These are phyloP conservation scores for Citrus unshiu DNA, from an alignment of 345 rosid genomes.

Conservation along the genomic window DNA sequence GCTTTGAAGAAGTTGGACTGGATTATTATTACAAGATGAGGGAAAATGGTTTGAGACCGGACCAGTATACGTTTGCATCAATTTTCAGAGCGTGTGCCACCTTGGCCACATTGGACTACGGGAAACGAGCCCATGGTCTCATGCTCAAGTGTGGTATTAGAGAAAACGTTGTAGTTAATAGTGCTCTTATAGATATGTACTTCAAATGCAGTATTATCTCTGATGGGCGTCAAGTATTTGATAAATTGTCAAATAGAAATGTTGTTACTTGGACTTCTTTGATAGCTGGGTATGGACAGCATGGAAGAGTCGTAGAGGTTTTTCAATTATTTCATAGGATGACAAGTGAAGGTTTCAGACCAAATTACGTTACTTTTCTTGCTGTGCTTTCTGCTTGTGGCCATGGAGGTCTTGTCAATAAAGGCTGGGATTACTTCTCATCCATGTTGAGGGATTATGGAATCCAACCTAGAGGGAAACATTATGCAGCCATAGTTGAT, in stretches of 20 bases:
- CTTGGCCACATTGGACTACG: slow-evolving; percentile 57
- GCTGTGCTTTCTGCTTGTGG: slow-evolving; percentile 72
- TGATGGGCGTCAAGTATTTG: slow-evolving; percentile 47
- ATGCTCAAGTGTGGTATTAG: slow-evolving; percentile 43
- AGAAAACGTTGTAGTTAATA: slow-evolving; percentile 52
- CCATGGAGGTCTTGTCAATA: slow-evolving; percentile 64
- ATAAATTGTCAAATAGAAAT: slow-evolving; percentile 36
- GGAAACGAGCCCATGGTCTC: slow-evolving; percentile 54
- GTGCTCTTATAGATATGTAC: slow-evolving; percentile 75
- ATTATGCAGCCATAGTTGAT: slow-evolving; percentile 73
- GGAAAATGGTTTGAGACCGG: slow-evolving; percentile 39
- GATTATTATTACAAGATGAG: slow-evolving; percentile 48
- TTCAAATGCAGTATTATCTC: slow-evolving; percentile 62
- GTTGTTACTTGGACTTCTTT: slow-evolving; percentile 67
- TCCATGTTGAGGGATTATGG: slow-evolving; percentile 58
- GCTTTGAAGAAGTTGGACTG: slow-evolving; percentile 40
- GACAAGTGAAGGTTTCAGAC: slow-evolving; percentile 52
- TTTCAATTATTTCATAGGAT: slow-evolving; percentile 57
- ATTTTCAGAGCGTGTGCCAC: slow-evolving; percentile 61
- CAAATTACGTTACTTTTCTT: slow-evolving; percentile 63
- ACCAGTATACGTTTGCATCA: slow-evolving; percentile 70
- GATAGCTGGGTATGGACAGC: slow-evolving; percentile 65
- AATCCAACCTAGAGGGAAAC: slow-evolving; percentile 51
- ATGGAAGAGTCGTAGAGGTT: slow-evolving; percentile 61
- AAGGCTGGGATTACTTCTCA: slow-evolving; percentile 46